Percentiles rank a stretch among this genome's conserved stretches.
Evolutionary conservation across 2,329 filamentous ascomycete genomes (phyloP).

Genomic region (Chaetothyriales sp.): DNA sequence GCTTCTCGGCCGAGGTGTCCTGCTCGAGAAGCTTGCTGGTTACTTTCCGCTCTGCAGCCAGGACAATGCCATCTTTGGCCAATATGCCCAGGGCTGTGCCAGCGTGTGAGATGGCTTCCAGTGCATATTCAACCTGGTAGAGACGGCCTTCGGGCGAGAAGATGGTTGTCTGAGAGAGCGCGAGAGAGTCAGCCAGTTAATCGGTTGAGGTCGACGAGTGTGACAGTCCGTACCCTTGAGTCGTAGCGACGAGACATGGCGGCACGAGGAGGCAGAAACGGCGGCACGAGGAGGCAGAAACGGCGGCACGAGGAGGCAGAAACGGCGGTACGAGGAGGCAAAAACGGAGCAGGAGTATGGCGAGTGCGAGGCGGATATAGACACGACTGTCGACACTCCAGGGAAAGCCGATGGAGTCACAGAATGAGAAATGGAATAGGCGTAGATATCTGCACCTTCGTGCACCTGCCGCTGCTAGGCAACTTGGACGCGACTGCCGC

Average conservation of each 20-base stretch:
- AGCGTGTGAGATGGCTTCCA: constrained; percentile 96
- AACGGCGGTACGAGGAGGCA: background rate
- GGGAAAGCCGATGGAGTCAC: background rate
- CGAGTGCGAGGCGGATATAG: too few relatives aligned
- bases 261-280: background rate
- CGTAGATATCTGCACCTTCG: background rate
- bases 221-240: constrained; percentile 54
- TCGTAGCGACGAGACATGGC: constrained; percentile 95
- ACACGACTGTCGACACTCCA: too few relatives aligned
- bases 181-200: constrained; percentile 1
- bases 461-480: background rate
- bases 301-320: background rate
- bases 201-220: constrained; percentile 14
- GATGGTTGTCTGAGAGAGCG: constrained; percentile 68
- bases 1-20: constrained; percentile 98
- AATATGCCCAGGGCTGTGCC: constrained; percentile 94
- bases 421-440: background rate
- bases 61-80: constrained; percentile 94
- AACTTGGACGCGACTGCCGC: background rate
- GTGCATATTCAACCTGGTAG: constrained; percentile 98
- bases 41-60: constrained; percentile 95
- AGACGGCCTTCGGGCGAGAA: constrained; percentile 97
- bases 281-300: background rate
- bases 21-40: constrained; percentile 98
- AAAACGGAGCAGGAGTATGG: too few relatives aligned